phyloP scores from a whole-genome alignment of 2,329 filamentous ascomycete genomes.

The Acephala macrosclerotiorum region DNA sequence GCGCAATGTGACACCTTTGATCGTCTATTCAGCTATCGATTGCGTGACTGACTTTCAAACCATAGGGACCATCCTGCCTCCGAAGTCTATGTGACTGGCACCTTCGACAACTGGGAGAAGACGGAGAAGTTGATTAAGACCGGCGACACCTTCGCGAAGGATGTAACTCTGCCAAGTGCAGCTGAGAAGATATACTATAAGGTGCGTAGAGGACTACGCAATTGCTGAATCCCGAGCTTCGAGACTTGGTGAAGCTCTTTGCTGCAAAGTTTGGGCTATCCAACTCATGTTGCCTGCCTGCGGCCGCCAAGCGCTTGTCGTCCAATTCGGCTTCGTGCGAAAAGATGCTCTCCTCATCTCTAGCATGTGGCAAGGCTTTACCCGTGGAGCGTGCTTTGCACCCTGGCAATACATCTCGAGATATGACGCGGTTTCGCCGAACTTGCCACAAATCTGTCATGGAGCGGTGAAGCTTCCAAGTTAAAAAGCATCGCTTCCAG shows the following conservation, averaged over 20 bases:
- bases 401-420: conserved; percentile 20
- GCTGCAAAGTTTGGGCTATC: not conserved
- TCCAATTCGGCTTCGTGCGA: conserved; percentile 1
- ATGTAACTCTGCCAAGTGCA: conserved; percentile 72
- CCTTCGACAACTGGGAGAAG: conserved; percentile 94
- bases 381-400: conserved; percentile 8
- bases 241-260: not conserved
- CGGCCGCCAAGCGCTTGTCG: conserved; percentile 4
- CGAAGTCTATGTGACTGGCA: conserved; percentile 91
- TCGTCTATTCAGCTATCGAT: not conserved
- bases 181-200: conserved; percentile 90
- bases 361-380: conserved; percentile 19
- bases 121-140: conserved; percentile 82
- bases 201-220: conserved; percentile 60
- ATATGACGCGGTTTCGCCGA: conserved; percentile 34
- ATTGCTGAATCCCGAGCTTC: conserved; percentile 1
- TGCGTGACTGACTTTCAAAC: conserved; percentile 24
- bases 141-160: conserved; percentile 79
- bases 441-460: conserved; percentile 23
- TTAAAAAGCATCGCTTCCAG: conserved; percentile 30
- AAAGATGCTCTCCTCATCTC: conserved; percentile 13
- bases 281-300: conserved; percentile 3
- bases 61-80: conserved; percentile 83
- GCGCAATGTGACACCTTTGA: not conserved
- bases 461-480: conserved; percentile 36